These are phyloP conservation scores for Ustilago loliicola DNA, from an alignment of 1,284 basidiomycete species.

Conservation along the genomic window DNA sequence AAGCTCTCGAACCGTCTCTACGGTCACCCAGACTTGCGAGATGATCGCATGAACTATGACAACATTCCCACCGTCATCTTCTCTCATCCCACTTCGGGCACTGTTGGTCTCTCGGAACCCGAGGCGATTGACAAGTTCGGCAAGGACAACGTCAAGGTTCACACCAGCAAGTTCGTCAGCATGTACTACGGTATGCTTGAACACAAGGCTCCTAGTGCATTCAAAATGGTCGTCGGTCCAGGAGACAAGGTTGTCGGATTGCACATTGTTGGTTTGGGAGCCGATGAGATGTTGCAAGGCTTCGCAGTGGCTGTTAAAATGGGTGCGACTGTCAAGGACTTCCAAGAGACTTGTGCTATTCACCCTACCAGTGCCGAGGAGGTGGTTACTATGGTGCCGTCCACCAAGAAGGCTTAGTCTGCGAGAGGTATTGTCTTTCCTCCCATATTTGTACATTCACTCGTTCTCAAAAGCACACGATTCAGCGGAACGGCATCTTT, in stretches of 20 bases:
- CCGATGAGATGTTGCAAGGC: conserved; percentile 93
- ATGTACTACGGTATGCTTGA: conserved; percentile 70
- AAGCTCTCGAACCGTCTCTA: conserved; percentile 90
- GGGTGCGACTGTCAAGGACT: conserved; percentile 75
- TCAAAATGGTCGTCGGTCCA: conserved; percentile 89
- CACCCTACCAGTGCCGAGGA: conserved; percentile 69
- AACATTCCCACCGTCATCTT: conserved; percentile 79
- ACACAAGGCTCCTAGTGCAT: conserved; percentile 79
- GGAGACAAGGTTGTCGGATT: conserved; percentile 95
- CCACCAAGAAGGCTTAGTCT: conserved; percentile 39
- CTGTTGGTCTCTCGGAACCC: conserved; percentile 78
- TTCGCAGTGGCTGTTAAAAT: conserved; percentile 96
- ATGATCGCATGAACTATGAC: conserved; percentile 88
- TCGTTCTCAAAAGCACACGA: not conserved
- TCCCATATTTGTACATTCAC: not conserved
- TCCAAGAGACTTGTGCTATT: conserved; percentile 69
- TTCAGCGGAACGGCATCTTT: too few relatives aligned
- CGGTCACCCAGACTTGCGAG: conserved; percentile 84
- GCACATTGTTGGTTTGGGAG: conserved; percentile 85
- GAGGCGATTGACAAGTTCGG: conserved; percentile 90
- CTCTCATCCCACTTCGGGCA: conserved; percentile 58
- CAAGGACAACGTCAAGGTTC: conserved; percentile 86
- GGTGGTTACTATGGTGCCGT: conserved; percentile 55
- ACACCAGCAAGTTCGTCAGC: conserved; percentile 75
- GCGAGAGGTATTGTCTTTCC: not conserved